A percentile compares a stretch with the other conserved stretches of the same genome.
Conservation (phyloP, 2,329 filamentous ascomycete species). For the Cercospora sp. region DNA sequence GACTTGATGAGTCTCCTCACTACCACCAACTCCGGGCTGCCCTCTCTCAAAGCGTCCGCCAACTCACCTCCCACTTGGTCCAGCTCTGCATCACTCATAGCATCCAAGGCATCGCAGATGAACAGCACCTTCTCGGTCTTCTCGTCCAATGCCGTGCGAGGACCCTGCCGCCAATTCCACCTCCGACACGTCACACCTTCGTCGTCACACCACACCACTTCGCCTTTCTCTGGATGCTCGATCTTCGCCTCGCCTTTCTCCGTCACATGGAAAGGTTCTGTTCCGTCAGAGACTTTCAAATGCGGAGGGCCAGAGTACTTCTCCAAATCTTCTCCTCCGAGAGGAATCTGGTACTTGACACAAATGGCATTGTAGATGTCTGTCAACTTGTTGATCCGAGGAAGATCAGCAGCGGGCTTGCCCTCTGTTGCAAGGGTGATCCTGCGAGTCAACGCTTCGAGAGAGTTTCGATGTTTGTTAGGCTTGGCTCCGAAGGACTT, state of each 20-base stretch:
- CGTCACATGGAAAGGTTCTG: slow-evolving; percentile 40
- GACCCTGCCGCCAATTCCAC: slow-evolving; percentile 45
- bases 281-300: slow-evolving; percentile 38
- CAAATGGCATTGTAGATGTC: slow-evolving; percentile 46
- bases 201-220: slow-evolving; percentile 45
- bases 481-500: slow-evolving; percentile 45
- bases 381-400: slow-evolving; percentile 43
- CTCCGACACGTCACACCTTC: slow-evolving; percentile 42
- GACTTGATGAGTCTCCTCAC: slow-evolving; percentile 9
- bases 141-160: slow-evolving; percentile 40
- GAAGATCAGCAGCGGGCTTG: slow-evolving; percentile 31
- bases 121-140: slow-evolving; percentile 41
- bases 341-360: slow-evolving; percentile 43
- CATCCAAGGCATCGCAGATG: slow-evolving; percentile 39
- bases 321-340: slow-evolving; percentile 44
- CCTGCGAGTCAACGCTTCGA: slow-evolving; percentile 42
- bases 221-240: slow-evolving; percentile 32
- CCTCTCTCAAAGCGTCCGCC: slow-evolving; percentile 22
- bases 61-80: slow-evolving; percentile 36
- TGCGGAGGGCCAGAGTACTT: slow-evolving; percentile 41
- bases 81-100: slow-evolving; percentile 30
- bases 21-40: slow-evolving; percentile 24
- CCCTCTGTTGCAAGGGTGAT: slow-evolving; percentile 13
- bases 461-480: slow-evolving; percentile 41
- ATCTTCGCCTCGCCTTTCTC: slow-evolving; percentile 34